Percentiles rank a stretch among this genome's conserved stretches.
Conservation (phyloP, 345 rosid species). For the Acer yangbiense region DNA sequence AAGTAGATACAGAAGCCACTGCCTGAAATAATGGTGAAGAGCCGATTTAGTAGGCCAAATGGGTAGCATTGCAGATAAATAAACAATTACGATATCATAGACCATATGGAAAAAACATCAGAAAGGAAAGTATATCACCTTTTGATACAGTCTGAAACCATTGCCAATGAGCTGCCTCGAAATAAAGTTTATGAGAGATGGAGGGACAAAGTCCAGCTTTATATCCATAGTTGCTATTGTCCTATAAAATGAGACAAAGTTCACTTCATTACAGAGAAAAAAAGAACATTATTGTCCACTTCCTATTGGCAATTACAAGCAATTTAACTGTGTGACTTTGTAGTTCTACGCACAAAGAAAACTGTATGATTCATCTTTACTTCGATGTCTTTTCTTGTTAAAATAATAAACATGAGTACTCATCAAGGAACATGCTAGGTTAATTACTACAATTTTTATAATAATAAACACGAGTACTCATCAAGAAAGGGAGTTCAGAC, state of each 20-base stretch:
- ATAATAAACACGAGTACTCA: neutral
- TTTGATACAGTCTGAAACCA: slow-evolving; percentile 89
- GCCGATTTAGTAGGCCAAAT: slow-evolving; percentile 5
- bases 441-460: neutral
- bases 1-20: slow-evolving; percentile 60
- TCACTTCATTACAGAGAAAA: slow-evolving; percentile 13
- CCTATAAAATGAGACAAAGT: slow-evolving; percentile 47
- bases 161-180: slow-evolving; percentile 88
- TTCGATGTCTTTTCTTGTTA: neutral
- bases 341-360: neutral
- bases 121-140: slow-evolving; percentile 47
- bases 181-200: slow-evolving; percentile 82
- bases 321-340: neutral
- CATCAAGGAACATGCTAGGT: neutral
- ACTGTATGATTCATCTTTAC: neutral
- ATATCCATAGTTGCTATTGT: slow-evolving; percentile 78
- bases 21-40: slow-evolving; percentile 43
- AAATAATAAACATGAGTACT: neutral
- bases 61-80: slow-evolving; percentile 3
- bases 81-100: neutral
- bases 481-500: neutral
- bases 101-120: slow-evolving; percentile 11
- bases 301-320: slow-evolving; percentile 1
- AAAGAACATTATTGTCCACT: neutral
- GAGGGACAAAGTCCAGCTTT: slow-evolving; percentile 92